Base-by-base conservation (phyloP, 1,139 yeast species). In the Protomyces arabidopsidicola region DNA sequence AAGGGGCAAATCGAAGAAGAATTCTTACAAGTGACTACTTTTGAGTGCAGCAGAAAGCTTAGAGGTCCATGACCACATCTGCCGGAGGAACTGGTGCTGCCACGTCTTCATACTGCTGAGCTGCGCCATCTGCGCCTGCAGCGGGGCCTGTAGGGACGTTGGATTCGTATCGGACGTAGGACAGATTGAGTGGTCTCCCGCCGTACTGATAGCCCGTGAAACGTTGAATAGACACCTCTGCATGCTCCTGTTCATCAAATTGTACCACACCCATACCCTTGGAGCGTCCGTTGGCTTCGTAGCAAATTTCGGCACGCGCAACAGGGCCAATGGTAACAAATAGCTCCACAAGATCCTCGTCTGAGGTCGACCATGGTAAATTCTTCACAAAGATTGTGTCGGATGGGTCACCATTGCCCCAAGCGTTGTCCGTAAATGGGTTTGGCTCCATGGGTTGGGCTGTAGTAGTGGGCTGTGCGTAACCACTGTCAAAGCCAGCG, bases 321-420 rank as follows among this genome's bases (percentile, higher is more conserved):
- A 91, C 93, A 63, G 82, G 78, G 35, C 96, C 97, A 63, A 90
- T 84, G 38, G 95, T 87, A 72, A 87, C 95, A 74, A 91, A 91
- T 67, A 93, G 81, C 70, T 91, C 97, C 68, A 81, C 84, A 70
- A 93, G 81, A 75, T 93, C 98, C 66, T 87, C 87, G 70, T 86
- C 85, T 52, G 90, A 84, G 27, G 98, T 91, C 56, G 91, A 87
- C 81, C 84, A 90, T 39, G 98, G 98, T 72, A 93, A 79, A 76
- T 91, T 93, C 63, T 81, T 81, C 53, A 88, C 91, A 72, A 77
- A 87, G 53, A 91, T 83, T 22, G 85, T 82, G 65, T 81, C 84
- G 59, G 84, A 82, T 55, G 82, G 81, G 56, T 79, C 84, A 22
- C 97, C 97, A 59, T 79, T 78, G 1, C 85, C 88, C 12, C 74